Evolutionary conservation across 176 grass and related monocot species (phyloP), one percentile per base, ranked within the genome.

Genomic region (Dactylis glomerata): DNA sequence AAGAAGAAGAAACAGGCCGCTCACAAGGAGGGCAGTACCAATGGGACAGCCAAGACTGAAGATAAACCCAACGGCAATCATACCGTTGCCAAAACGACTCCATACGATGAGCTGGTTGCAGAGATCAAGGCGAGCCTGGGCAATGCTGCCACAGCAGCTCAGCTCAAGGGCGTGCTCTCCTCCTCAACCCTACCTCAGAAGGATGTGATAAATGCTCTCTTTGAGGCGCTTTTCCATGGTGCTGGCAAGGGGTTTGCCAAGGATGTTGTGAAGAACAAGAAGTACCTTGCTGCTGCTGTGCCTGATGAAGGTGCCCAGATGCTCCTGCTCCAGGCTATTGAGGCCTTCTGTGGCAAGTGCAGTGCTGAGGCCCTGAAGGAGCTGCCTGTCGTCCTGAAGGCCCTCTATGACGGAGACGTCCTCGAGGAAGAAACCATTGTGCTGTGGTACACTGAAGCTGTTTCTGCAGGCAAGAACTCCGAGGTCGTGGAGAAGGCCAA

Each of bases 351-450:
- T 0, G 40, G 38, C 72, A 93, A 90, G 85, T 92, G 91, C 62
- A 89, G 62, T 5, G 27, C 68, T 0, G 91, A 93, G 24, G 93
- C 89, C 2, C 80, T 98, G 24, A 98, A 94, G 89, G 96, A 98
- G 57, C 33, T 95, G 1, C 87, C 96, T 0, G 76, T 98, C 0
- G 91, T 93, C 19, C 67, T 93, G 24, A 98, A 98, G 34, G 87
- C 47, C 5, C 91, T 98, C 8, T 98, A 98, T 0, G 96, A 98
- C 3, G 87, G 37, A 0, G 96, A 98, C n/a, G 5, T 93, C 24
- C 76, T 98, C 0, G 96, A 98, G 27, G 96, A 98, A 70, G 96
- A 95, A 11, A 88, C 41, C 33, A 93, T 98, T 30, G 83, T 88
- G 3, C 79, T 61, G 52, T 98, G 96, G 96, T 92, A 78, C 52